Evolutionary conservation across 306 rosid species (phyloP).

Genomic region (Oemleria cerasiformis): DNA sequence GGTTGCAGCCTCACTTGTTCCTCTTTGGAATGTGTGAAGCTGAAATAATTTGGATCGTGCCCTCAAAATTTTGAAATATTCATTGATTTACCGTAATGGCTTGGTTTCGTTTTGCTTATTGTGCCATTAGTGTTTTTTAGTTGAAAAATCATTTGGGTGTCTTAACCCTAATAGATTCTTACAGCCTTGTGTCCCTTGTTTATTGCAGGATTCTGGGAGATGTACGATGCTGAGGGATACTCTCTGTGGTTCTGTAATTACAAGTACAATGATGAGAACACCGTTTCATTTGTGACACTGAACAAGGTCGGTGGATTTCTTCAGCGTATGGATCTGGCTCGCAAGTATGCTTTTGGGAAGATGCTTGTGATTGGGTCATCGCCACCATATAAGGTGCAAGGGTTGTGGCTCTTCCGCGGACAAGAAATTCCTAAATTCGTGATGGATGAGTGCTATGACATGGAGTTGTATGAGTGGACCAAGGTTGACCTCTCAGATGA

Average conservation of each 20-base stretch:
- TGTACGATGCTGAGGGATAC: slow-evolving; percentile 92
- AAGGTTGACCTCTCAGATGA: slow-evolving; percentile 72
- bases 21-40: not conserved
- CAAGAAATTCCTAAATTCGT: slow-evolving; percentile 73
- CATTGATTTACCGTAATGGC: too few species aligned
- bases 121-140: too few species aligned
- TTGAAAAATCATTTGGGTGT: not conserved
- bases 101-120: too few species aligned
- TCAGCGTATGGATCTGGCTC: slow-evolving; percentile 85
- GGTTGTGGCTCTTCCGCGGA: slow-evolving; percentile 95
- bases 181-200: not conserved
- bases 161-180: not conserved
- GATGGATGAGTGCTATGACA: slow-evolving; percentile 79
- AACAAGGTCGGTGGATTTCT: slow-evolving; percentile 86
- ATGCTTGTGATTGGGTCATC: slow-evolving; percentile 77
- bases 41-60: not conserved
- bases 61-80: too few species aligned
- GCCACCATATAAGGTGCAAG: slow-evolving; percentile 83
- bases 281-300: slow-evolving; percentile 76
- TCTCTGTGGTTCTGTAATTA: slow-evolving; percentile 95
- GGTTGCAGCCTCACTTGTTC: too few species aligned
- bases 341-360: slow-evolving; percentile 86
- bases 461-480: slow-evolving; percentile 85
- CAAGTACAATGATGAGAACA: slow-evolving; percentile 83
- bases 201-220: slow-evolving; percentile 85